These are phyloP conservation scores for Heterobasidion occidentale DNA, from an alignment of 1,284 basidiomycete genomes.

Conservation along the genomic window DNA sequence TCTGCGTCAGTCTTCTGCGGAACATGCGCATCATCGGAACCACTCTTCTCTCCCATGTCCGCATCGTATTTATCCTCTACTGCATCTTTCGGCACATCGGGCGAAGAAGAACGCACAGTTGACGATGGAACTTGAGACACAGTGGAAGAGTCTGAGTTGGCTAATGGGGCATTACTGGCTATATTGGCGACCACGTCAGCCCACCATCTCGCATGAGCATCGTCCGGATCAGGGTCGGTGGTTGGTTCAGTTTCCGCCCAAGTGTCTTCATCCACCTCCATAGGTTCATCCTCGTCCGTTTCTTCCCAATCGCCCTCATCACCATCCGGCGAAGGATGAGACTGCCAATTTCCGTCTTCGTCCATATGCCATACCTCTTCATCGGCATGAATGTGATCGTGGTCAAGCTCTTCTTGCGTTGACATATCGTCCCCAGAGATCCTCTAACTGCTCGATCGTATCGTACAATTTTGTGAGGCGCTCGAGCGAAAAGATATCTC, in stretches of 20 bases:
- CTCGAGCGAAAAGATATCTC: constrained; percentile 46
- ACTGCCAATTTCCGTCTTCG: constrained; percentile 20
- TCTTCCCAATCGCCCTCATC: constrained; percentile 14
- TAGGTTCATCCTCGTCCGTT: constrained; percentile 15
- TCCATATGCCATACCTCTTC: constrained; percentile 50
- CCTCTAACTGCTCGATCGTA: constrained; percentile 70
- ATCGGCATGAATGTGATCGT: constrained; percentile 19
- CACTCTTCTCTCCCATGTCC: constrained; percentile 5
- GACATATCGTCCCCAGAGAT: constrained; percentile 51
- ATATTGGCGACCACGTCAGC: constrained; percentile 8
- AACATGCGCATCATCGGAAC: neutral
- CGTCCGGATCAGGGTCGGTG: constrained; percentile 6
- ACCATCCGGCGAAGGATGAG: constrained; percentile 12
- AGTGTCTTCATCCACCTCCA: constrained; percentile 21
- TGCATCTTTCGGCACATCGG: constrained; percentile 21
- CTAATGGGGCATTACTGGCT: constrained; percentile 2
- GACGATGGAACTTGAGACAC: constrained; percentile 12
- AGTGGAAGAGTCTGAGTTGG: constrained; percentile 7
- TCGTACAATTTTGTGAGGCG: constrained; percentile 68
- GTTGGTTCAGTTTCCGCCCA: constrained; percentile 10
- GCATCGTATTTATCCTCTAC: constrained; percentile 16
- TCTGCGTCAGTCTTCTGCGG: constrained; percentile 11
- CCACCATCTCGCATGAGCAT: constrained; percentile 13
- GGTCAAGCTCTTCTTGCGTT: constrained; percentile 23
- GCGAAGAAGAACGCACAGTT: constrained; percentile 14